Base-by-base conservation (phyloP, 306 rosid species). In the Benincasa hispida region DNA sequence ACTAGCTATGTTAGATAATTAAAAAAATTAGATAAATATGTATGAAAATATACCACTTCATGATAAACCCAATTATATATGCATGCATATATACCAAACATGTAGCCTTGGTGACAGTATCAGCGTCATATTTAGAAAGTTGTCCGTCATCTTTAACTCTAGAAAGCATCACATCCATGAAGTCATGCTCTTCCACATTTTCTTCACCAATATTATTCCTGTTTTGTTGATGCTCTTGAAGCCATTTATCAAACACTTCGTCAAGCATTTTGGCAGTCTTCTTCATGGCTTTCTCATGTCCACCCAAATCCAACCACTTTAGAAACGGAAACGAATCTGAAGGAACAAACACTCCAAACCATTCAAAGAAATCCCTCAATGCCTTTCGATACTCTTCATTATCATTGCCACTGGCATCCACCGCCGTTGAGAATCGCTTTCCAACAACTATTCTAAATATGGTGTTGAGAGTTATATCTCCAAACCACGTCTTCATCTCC, bases 311-410 rank as follows among this genome's bases (percentile, higher is more conserved):
- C 21, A 88, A 57, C 90, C 90, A 86, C 30, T 85, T 27, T 27
- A 90, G 54, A 74, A 78, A 90, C 2, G 92, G 88, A 70, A 90
- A 51, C 1, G 90, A 88, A 22, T 90, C 90, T 1, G 89, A 83
- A 45, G 88, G 89, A 21, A 86, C 89, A 50, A 85, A 88, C 11
- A 85, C 79, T 5, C 90, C 90, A 15, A 85, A 86, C 37, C 80
- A 72, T 78, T 79, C 85, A 74, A 88, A 88, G 50, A 86, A 86
- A 22, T 84, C 72, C 8, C 72, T 66, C 11, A 90, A 81, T 2
- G 89, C 88, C 74, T 76, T 80, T 62, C 83, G 86, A 77, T 88
- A 86, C 41, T 68, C 87, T 84, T 73, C 2, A 81, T 86, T 87
- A 1, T 12, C 17, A 12, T 45, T 45, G 13, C 7, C 70, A 0